These are phyloP conservation scores for Penicillium sp. DNA, from an alignment of 2,329 filamentous ascomycete genomes.

Conservation along the genomic window DNA sequence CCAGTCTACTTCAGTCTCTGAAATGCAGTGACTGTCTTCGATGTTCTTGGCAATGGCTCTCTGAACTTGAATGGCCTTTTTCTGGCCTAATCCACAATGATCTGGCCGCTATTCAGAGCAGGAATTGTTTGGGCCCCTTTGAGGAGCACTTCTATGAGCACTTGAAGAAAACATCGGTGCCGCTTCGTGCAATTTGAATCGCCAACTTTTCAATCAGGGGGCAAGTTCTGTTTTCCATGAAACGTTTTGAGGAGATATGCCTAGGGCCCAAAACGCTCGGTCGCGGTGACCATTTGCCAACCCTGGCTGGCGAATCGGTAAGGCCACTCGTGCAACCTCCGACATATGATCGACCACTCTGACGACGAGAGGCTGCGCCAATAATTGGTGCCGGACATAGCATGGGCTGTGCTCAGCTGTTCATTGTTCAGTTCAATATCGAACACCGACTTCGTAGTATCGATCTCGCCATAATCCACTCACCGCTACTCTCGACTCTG, in stretches of 20 bases:
- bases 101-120: not conserved
- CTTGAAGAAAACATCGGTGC: not conserved
- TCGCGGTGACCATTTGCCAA: not conserved
- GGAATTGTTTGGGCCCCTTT: conserved; percentile 66
- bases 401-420: not conserved
- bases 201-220: not conserved
- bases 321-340: not conserved
- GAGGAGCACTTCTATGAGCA: conserved; percentile 54
- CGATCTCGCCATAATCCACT: conserved; percentile 71
- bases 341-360: conserved; percentile 1
- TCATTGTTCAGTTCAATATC: not conserved
- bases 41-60: conserved; percentile 17
- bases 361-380: not conserved
- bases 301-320: not conserved
- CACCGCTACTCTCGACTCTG: conserved; percentile 72
- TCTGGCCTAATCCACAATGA: not conserved
- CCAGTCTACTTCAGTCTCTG: conserved; percentile 46
- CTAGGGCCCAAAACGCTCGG: not conserved
- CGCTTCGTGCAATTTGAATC: not conserved
- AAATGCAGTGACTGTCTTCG: conserved; percentile 44
- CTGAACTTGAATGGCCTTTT: conserved; percentile 50
- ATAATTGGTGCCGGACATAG: conserved; percentile 2
- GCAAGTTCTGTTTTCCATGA: not conserved
- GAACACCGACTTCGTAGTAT: conserved; percentile 39
- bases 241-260: not conserved